phyloP scores from a whole-genome alignment of 2,329 filamentous ascomycete species.

The Myrmaecium sp. region DNA sequence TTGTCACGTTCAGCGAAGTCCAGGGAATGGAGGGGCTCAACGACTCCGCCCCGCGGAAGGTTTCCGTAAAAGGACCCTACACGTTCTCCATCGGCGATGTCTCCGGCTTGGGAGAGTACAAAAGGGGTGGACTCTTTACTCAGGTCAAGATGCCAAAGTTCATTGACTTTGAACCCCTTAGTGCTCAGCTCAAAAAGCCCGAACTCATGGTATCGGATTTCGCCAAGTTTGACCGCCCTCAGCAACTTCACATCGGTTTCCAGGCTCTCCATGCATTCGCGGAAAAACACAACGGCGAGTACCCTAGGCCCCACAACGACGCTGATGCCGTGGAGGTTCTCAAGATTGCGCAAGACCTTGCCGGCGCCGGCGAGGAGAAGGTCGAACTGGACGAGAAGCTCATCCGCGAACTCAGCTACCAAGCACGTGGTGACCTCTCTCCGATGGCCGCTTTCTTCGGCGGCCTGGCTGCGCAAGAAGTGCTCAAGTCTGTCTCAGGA shows the following conservation, averaged over 20 bases:
- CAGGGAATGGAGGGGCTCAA: constrained; percentile 87
- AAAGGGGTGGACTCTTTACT: constrained; percentile 74
- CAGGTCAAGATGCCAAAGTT: constrained; percentile 99
- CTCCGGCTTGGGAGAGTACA: constrained; percentile 68
- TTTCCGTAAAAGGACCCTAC: constrained; percentile 86
- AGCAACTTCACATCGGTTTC: constrained; percentile 80
- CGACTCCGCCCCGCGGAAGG: constrained; percentile 65
- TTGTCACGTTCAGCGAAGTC: constrained; percentile 83
- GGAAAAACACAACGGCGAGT: constrained; percentile 49
- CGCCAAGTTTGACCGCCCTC: constrained; percentile 90
- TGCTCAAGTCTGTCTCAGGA: constrained; percentile 90
- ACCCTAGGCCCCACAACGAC: constrained; percentile 72
- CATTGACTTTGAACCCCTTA: constrained; percentile 72
- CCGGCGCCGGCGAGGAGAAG: constrained; percentile 48
- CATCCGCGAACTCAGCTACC: constrained; percentile 82
- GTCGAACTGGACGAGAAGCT: constrained; percentile 83
- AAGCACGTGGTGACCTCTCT: constrained; percentile 77
- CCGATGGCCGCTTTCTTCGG: constrained; percentile 93
- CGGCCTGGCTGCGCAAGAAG: constrained; percentile 82
- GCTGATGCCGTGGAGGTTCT: constrained; percentile 66
- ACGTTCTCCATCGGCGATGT: constrained; percentile 96
- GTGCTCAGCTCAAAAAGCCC: constrained; percentile 63
- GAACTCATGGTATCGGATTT: constrained; percentile 88
- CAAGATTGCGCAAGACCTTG: constrained; percentile 57
- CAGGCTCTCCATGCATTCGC: constrained; percentile 82